Base-by-base conservation (phyloP, 768 basidiomycete species). In the Leccinum pellstonianum region DNA sequence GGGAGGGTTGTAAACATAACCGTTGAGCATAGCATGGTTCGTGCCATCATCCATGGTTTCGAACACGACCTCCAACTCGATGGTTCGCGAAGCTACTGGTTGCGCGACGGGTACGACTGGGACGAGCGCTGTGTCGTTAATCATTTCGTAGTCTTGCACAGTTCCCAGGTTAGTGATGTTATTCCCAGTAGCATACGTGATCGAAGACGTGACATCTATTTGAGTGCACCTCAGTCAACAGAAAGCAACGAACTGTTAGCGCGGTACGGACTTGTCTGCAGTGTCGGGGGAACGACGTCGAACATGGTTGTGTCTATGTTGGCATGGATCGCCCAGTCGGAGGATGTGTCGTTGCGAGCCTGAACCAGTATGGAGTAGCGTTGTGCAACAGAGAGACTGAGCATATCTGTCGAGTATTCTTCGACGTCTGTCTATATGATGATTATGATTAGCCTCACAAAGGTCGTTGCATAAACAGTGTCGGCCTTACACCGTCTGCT, bases 221-320 rank as follows among this genome's bases (percentile, higher is more conserved):
- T 21, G 25, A 29, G 29, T 12, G 23, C 2, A 1, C 11, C 9
- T 55, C 21, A 31, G 33, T 46, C 29, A 37, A 58, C 12, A n/a
- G 11, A 25, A 8, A 14, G 2, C 43, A 59, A 51, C n/a, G n/a
- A 31, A 7, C 21, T 17, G 52, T 14, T 35, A 49, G 31, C 29
- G 27, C 5, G 47, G 29, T 4, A 76, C 87, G 47, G 60, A 91
- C 91, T 97, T 1, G 90, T 82, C 63, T 88, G 83, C 25, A 98
- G 80, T 11, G 79, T 74, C 25, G 80, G 77, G 0, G 96, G 93
- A 14, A 95, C 77, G 0, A 55, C 78, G 72, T 98, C 96, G 73
- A 97, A 98, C 94, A 95, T 96, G 62, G 77, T 78, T 0, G 83
- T 83, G 70, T 95, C 92, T 84, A 98, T 92, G 78, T 95, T 91